Evolutionary conservation across 2,329 filamentous ascomycete genomes (phyloP).

Genomic region (Chaetomiaceae sp.): DNA sequence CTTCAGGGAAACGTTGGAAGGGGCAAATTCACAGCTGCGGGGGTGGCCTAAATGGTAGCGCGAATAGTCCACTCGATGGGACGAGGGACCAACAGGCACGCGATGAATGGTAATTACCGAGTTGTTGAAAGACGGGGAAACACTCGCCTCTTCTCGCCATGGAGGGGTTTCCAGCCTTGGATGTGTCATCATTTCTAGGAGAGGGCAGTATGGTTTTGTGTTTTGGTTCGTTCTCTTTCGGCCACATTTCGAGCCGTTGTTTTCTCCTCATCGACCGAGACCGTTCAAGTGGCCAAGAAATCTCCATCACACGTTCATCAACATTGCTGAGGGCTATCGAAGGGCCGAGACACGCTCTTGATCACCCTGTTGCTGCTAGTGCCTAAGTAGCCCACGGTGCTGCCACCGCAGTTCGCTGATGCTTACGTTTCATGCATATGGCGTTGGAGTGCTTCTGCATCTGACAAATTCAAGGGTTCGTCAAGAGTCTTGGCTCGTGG

Average conservation of each 20-base stretch:
- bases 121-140: background rate
- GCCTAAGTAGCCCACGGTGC: background rate
- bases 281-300: background rate
- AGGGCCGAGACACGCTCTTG: background rate
- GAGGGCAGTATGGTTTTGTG: too few relatives aligned
- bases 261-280: background rate
- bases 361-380: background rate
- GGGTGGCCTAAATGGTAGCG: background rate
- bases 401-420: too few relatives aligned
- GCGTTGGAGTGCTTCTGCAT: background rate
- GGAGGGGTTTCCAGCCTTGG: too few relatives aligned
- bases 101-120: background rate
- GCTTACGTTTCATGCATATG: too few relatives aligned
- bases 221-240: background rate
- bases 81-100: background rate
- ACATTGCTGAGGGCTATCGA: background rate
- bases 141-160: background rate
- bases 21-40: constrained; percentile 13
- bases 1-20: constrained; percentile 1
- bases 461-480: constrained; percentile 8
- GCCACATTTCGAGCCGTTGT: background rate
- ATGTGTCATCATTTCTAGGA: too few relatives aligned
- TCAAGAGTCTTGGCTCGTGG: constrained; percentile 1
- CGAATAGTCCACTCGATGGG: background rate
- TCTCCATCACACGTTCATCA: background rate